Evolutionary conservation across 768 basidiomycete genomes (phyloP).

Genomic region (Amanita fuliginea): DNA sequence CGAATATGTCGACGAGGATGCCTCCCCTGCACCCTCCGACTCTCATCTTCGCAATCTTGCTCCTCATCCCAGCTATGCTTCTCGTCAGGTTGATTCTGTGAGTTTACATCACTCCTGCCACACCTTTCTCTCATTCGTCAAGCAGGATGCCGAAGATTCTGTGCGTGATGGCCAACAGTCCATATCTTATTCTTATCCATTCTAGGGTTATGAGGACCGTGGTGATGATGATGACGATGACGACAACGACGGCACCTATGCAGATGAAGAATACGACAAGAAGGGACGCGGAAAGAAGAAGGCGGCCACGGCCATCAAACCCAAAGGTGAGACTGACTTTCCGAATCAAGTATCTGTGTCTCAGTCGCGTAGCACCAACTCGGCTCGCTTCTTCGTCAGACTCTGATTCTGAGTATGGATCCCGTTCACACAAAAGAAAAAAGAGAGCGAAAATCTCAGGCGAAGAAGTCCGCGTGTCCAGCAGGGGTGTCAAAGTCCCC

Average conservation of each 20-base stretch:
- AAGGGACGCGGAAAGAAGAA: conserved; percentile 64
- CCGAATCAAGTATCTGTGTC: conserved; percentile 8
- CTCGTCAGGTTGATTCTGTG: conserved; percentile 27
- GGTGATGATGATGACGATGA: conserved; percentile 46
- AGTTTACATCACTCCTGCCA: conserved; percentile 13
- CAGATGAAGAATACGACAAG: conserved; percentile 64
- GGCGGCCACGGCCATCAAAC: conserved; percentile 41
- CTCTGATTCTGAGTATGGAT: conserved; percentile 82
- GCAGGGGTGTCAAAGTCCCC: conserved; percentile 66
- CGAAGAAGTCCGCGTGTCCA: conserved; percentile 71
- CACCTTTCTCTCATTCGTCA: conserved; percentile 8
- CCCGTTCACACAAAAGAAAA: conserved; percentile 76
- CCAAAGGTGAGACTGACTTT: conserved; percentile 39
- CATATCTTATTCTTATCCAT: conserved; percentile 11
- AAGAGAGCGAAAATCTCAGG: conserved; percentile 46
- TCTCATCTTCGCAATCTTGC: conserved; percentile 19
- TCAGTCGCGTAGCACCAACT: conserved; percentile 25
- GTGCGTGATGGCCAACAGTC: conserved; percentile 26
- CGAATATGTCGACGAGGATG: conserved; percentile 49
- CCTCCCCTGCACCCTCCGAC: conserved; percentile 23
- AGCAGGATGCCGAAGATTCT: conserved; percentile 45
- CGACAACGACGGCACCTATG: conserved; percentile 70
- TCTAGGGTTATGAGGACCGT: conserved; percentile 40
- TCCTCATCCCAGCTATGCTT: conserved; percentile 14
- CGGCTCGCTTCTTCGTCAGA: conserved; percentile 56